Evolutionary conservation across 2,329 filamentous ascomycete genomes (phyloP), one percentile per base, ranked within the genome.

Genomic region (Penicillium thymicola): DNA sequence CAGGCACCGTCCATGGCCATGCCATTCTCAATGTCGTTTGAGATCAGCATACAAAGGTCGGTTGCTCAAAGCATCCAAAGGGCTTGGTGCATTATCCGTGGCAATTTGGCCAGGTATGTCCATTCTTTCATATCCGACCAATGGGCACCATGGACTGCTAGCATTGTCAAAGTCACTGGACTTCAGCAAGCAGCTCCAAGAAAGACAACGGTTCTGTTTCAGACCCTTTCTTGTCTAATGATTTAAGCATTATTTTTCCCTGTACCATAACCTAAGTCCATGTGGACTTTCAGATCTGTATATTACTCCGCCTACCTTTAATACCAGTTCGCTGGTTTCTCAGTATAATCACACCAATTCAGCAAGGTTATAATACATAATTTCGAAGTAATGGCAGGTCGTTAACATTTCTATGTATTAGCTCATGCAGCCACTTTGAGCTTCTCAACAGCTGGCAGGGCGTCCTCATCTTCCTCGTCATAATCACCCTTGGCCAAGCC

Each of bases 401-500:
- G 48, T 59, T 50, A 52, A 60, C 47, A 62, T 55, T 51, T 57
- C 34, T 47, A 61, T 53, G 54, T 34, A 55, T 59, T 38, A 49
- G 38, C 27, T 67, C 67, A 82, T 56, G 83, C 84, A 64, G 85
- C 82, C 51, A 95, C 82, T 74, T 89, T 89, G 64, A 95, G 79
- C 72, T 87, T 89, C 61, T 88, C 85, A 58, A 93, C 75, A 34
- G 80, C 72, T 1, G 81, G 80, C 59, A 81, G 72, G 46, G 82
- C 80, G 40, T 85, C 87, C 21, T 84, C 87, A 1, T 89, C 85
- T 2, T 81, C 85, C 16, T 85, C 83, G 58, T 86, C 85, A 66
- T 87, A 85, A 44, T 88, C 87, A 59, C 74, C 81, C 76, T 87
- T 89, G 46, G 77, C 88, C 67, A 92, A 73, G 28, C 89, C 89